Percentiles rank a stretch among this genome's conserved stretches.
Conservation (phyloP, 192 early-diverging fungal species). For the Mortierella hygrophila region DNA sequence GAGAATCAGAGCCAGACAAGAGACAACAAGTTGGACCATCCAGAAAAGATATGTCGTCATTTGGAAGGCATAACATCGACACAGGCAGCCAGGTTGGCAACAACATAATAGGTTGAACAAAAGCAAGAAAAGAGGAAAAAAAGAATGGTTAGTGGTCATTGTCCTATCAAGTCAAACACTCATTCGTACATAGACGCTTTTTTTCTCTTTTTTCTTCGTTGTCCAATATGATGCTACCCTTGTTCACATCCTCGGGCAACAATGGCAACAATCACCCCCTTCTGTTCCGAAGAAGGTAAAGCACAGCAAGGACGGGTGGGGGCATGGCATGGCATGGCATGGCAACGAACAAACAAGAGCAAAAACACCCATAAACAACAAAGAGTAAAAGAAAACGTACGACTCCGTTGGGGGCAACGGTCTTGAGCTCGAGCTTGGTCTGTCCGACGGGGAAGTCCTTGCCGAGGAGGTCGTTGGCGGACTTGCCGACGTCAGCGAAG, state of each 20-base stretch:
- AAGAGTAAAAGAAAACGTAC: conserved; percentile 66
- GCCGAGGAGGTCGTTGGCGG: conserved; percentile 91
- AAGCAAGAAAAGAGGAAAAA: background rate
- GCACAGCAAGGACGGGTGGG: background rate
- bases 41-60: background rate
- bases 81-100: conserved; percentile 3
- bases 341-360: background rate
- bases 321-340: background rate
- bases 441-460: conserved; percentile 96
- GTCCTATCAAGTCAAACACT: background rate
- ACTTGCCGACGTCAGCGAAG: conserved; percentile 95
- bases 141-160: background rate
- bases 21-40: background rate
- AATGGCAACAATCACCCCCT: background rate
- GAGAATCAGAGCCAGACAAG: background rate
- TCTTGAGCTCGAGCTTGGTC: conserved; percentile 97
- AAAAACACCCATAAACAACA: background rate
- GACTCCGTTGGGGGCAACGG: conserved; percentile 93
- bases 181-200: background rate
- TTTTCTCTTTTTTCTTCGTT: background rate
- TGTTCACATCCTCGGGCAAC: background rate
- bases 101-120: background rate
- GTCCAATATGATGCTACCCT: background rate
- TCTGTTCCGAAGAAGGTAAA: background rate
- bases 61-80: background rate